Evolutionary conservation across 148 eudicot species (phyloP).

Genomic region (Vaccinium myrtillus): DNA sequence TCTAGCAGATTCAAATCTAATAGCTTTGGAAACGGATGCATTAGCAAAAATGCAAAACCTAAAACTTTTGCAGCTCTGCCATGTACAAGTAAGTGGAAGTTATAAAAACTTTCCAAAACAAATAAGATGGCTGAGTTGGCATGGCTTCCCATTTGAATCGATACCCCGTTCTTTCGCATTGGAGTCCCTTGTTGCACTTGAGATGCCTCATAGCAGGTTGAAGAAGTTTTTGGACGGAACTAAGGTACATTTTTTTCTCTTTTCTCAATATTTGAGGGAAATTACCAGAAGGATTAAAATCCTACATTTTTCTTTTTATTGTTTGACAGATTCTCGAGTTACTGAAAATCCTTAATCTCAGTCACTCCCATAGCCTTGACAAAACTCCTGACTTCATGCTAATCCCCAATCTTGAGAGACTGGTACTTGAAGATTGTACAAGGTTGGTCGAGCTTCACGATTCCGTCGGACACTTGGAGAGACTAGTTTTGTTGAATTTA

Average conservation of each 20-base stretch:
- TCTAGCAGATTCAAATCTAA: not conserved
- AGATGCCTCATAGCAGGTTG: conserved; percentile 8
- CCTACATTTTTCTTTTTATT: too few species aligned
- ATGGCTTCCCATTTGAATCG: not conserved
- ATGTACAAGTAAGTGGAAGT: not conserved
- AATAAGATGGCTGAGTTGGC: conserved; percentile 4
- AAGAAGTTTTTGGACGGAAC: not conserved
- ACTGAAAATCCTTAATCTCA: too few species aligned
- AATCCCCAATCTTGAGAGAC: too few species aligned
- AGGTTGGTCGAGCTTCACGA: too few species aligned
- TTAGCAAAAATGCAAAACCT: not conserved
- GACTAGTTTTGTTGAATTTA: too few species aligned
- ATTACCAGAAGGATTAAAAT: too few species aligned
- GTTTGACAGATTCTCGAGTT: too few species aligned
- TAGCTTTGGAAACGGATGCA: not conserved
- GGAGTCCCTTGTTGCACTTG: not conserved
- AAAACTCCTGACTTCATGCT: too few species aligned
- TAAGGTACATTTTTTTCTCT: not conserved
- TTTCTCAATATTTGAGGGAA: too few species aligned
- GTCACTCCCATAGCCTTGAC: too few species aligned
- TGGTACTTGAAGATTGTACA: too few species aligned
- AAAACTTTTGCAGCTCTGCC: not conserved
- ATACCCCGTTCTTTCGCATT: not conserved
- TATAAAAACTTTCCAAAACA: not conserved
- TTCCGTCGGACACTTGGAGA: too few species aligned